These are phyloP conservation scores for Aureobasidium vineae DNA, from an alignment of 2,329 filamentous ascomycete genomes.

Conservation along the genomic window DNA sequence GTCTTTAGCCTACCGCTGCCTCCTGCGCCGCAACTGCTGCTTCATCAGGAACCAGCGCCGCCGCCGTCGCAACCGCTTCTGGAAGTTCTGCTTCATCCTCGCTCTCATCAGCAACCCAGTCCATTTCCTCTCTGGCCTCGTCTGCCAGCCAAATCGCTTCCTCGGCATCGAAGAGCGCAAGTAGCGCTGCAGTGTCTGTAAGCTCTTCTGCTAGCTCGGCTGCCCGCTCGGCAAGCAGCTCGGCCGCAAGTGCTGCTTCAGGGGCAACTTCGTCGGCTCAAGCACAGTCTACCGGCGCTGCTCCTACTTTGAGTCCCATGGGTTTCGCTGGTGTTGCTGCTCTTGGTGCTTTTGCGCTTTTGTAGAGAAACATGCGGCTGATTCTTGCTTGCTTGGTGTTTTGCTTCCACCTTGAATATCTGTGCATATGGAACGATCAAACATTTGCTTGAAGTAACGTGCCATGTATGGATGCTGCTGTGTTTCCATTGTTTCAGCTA, in stretches of 20 bases:
- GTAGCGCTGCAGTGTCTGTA: not conserved
- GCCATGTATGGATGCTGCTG: not conserved
- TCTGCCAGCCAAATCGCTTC: not conserved
- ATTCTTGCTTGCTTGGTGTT: not conserved
- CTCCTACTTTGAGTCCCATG: not conserved
- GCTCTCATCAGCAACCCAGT: not conserved
- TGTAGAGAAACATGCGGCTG: not conserved
- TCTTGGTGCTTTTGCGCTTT: constrained; percentile 15
- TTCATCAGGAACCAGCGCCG: not conserved
- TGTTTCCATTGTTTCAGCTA: not conserved
- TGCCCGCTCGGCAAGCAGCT: not conserved
- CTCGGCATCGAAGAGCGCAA: not conserved
- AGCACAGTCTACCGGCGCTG: not conserved
- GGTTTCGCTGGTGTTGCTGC: constrained; percentile 15
- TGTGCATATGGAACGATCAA: not conserved
- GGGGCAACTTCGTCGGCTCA: not conserved
- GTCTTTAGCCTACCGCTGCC: constrained; percentile 8
- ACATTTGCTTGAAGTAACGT: not conserved
- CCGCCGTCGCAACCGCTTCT: not conserved
- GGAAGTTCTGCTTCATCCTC: not conserved
- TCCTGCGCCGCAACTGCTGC: not conserved
- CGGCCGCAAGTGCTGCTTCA: not conserved
- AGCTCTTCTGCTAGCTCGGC: constrained; percentile 3
- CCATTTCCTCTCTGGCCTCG: constrained; percentile 5
- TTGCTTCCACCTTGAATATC: not conserved